Evolutionary conservation across 163 green algal species (phyloP).

Genomic region (Picocystis sp.): DNA sequence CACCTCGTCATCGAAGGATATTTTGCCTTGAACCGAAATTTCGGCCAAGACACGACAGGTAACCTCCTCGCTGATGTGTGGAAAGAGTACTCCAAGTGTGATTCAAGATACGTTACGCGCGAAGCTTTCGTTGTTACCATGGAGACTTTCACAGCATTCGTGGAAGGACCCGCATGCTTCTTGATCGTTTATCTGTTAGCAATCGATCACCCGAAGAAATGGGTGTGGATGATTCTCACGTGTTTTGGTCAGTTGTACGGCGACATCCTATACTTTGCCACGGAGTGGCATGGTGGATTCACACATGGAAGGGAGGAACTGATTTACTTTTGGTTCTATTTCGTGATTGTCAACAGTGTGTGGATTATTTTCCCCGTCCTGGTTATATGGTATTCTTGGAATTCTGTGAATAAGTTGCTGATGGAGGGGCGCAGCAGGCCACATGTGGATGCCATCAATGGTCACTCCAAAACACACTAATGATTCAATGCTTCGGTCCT

Average conservation of each 20-base stretch:
- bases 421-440: no score
- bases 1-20: conserved; percentile 72
- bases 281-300: conserved; percentile 29
- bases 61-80: conserved; percentile 68
- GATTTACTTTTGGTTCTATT: conserved; percentile 86
- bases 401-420: no score
- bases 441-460: no score
- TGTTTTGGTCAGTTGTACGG: conserved; percentile 73
- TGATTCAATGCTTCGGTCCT: no score
- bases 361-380: conserved; percentile 64
- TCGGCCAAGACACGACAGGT: conserved; percentile 22
- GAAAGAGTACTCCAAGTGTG: conserved; percentile 85
- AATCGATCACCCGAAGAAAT: conserved; percentile 35
- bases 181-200: conserved; percentile 41
- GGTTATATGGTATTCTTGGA: conserved; percentile 20
- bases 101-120: conserved; percentile 67
- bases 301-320: conserved; percentile 44
- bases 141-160: conserved; percentile 71
- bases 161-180: conserved; percentile 57
- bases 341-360: conserved; percentile 60
- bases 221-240: conserved; percentile 44
- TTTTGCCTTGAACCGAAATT: neutral
- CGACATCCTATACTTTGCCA: conserved; percentile 76
- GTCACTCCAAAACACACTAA: no score
- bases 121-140: conserved; percentile 71